phyloP scores from a whole-genome alignment of 2,329 filamentous ascomycete species.

The Exophiala phaeomuriformis region DNA sequence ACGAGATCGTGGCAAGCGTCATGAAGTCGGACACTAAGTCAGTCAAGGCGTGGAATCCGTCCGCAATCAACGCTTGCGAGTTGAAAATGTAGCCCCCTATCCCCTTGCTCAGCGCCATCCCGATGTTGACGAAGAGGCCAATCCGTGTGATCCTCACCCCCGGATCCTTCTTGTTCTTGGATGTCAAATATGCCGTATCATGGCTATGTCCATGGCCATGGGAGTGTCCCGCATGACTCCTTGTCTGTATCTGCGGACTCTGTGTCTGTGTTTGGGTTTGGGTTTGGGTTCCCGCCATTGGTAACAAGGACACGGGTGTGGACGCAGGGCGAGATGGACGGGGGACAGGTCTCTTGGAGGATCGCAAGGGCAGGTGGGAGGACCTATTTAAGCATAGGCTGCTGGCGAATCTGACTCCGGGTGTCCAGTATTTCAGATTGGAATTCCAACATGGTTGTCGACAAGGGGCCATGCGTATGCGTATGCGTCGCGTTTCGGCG shows the following conservation, averaged over 20 bases:
- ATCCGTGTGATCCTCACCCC: constrained; percentile 90
- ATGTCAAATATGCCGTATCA: constrained; percentile 76
- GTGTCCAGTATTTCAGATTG: constrained; percentile 2
- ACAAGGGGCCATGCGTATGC: constrained; percentile 11
- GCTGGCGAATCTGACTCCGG: constrained; percentile 10
- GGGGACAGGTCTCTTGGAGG: constrained; percentile 3
- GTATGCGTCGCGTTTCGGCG: constrained; percentile 20
- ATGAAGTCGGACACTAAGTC: constrained; percentile 93
- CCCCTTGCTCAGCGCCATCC: constrained; percentile 91
- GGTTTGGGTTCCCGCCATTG: constrained; percentile 10
- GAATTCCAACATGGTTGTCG: constrained; percentile 4
- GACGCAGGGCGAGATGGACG: background rate
- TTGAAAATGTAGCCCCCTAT: constrained; percentile 90
- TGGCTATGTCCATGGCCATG: constrained; percentile 65
- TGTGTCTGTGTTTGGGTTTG: constrained; percentile 5
- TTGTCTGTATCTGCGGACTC: constrained; percentile 14
- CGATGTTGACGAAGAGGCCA: constrained; percentile 78
- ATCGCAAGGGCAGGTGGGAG: constrained; percentile 1
- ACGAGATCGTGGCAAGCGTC: constrained; percentile 88
- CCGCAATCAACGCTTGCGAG: constrained; percentile 84
- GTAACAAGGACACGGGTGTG: background rate
- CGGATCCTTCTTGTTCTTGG: constrained; percentile 79
- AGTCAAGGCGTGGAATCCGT: constrained; percentile 91
- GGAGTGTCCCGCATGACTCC: constrained; percentile 45
- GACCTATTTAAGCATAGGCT: constrained; percentile 4